These are phyloP conservation scores for Boletus sp. DNA, from an alignment of 768 basidiomycete species.

Conservation along the genomic window DNA sequence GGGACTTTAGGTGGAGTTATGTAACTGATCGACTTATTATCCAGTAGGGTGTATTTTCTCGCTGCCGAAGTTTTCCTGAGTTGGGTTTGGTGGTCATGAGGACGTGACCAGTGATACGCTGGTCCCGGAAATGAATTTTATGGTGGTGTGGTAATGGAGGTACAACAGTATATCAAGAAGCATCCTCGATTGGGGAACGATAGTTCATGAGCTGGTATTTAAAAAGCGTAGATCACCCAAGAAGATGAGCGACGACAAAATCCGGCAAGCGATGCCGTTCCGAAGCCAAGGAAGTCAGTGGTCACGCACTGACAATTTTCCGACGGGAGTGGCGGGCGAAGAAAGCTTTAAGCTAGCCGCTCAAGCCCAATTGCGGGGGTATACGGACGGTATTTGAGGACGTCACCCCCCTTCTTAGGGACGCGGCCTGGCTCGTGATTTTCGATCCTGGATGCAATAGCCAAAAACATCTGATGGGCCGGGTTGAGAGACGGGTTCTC, in stretches of 20 bases:
- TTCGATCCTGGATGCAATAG: background rate
- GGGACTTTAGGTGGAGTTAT: conserved; percentile 4
- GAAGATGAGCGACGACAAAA: background rate
- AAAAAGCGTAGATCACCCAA: background rate
- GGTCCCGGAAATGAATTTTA: conserved; percentile 1
- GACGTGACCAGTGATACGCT: background rate
- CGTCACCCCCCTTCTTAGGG: conserved; percentile 2
- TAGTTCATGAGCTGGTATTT: background rate
- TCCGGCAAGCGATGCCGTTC: background rate
- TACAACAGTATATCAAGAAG: background rate
- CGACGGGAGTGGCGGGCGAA: conserved; percentile 12
- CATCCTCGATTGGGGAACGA: conserved; percentile 1
- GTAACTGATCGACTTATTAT: background rate
- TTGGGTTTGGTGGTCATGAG: background rate
- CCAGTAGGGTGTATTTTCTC: background rate
- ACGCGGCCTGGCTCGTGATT: conserved; percentile 15
- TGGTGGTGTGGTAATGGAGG: background rate
- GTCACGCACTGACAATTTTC: conserved; percentile 2
- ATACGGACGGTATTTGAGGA: background rate
- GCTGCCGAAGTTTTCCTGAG: conserved; percentile 1
- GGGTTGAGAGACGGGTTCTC: conserved; percentile 2
- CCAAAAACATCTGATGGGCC: background rate
- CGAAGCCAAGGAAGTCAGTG: background rate
- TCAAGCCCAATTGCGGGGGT: background rate
- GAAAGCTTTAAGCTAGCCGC: background rate